Evolutionary conservation across 2,329 filamentous ascomycete species (phyloP), one percentile per base, ranked within the genome.

Genomic region (Diaporthe ampelina): DNA sequence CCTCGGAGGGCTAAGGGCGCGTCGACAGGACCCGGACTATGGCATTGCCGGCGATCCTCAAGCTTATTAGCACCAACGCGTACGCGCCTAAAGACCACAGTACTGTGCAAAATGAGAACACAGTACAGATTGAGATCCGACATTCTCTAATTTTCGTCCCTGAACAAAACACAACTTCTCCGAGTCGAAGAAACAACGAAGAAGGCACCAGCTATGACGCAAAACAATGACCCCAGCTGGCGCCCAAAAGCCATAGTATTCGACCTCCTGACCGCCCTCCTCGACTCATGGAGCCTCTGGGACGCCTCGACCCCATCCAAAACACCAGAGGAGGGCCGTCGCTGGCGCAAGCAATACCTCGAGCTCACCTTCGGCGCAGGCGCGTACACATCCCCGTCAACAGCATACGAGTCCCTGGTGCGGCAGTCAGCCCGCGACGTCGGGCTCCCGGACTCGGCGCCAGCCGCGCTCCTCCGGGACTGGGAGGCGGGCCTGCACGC

Each of bases 201-300:
- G 8, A n/a, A 50, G 45, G 17, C 17, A 19, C 15, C 29, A 50
- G 32, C 29, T 29, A 67, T 67, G 63, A 15, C 29, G 2, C 48
- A 24, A 37, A 35, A 13, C 37, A 13, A 50, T 4, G 26, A 70
- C 10, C 17, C 63, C 1, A 35, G 50, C 7, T 82, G 81, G 81
- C 77, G 74, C 6, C 81, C 82, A 1, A 80, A 80, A 77, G 84
- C 79, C 61, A 78, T 85, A 1, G 75, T 85, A 40, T 85, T 85
- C 43, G 83, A 85, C 73, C 82, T 85, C 37, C 81, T 85, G 32
- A 85, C 84, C 1, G 83, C 78, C 19, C 81, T 85, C 0, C 76
- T 84, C 9, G 80, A 85, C 77, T 84, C 82, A 3, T 85, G 83
- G 84, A 80, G 77, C 19, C 75, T 85, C 11, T 85, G 84, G 84